Evolutionary conservation across 176 grass and related monocot species (phyloP).

Genomic region (Poa pratensis): DNA sequence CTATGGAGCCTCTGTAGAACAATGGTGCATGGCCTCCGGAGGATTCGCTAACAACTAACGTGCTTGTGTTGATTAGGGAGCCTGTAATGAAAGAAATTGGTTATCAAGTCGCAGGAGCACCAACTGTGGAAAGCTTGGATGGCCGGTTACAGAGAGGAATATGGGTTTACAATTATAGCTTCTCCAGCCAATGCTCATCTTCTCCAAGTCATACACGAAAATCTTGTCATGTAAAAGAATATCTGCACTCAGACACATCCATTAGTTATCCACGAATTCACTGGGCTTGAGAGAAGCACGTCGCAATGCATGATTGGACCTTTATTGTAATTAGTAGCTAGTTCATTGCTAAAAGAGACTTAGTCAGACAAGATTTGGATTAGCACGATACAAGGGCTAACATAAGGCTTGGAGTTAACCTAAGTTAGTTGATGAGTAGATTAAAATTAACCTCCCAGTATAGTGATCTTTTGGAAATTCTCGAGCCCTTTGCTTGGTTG

Average conservation of each 20-base stretch:
- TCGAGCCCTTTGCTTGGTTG: conserved; percentile 63
- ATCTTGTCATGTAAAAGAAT: conserved; percentile 92
- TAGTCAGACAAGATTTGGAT: not conserved
- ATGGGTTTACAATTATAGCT: conserved; percentile 81
- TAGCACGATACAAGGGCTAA: too few species aligned
- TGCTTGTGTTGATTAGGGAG: not conserved
- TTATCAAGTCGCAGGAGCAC: not conserved
- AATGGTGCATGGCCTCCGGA: not conserved
- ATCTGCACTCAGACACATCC: conserved; percentile 47
- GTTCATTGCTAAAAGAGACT: not conserved
- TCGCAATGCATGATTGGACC: not conserved
- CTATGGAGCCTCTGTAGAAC: not conserved
- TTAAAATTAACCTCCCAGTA: conserved; percentile 81
- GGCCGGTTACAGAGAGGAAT: conserved; percentile 5
- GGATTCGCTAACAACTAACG: not conserved
- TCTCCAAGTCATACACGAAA: conserved; percentile 83
- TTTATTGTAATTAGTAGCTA: not conserved
- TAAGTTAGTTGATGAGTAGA: not conserved
- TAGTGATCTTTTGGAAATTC: conserved; percentile 49
- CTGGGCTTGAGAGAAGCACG: not conserved
- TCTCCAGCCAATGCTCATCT: conserved; percentile 73
- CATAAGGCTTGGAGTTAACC: not conserved
- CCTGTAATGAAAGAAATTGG: not conserved
- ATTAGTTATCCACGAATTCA: conserved; percentile 30
- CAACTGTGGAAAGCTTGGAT: not conserved